Evolutionary conservation across 495 filamentous ascomycete genomes (phyloP).

Genomic region (Daldinia decipiens): DNA sequence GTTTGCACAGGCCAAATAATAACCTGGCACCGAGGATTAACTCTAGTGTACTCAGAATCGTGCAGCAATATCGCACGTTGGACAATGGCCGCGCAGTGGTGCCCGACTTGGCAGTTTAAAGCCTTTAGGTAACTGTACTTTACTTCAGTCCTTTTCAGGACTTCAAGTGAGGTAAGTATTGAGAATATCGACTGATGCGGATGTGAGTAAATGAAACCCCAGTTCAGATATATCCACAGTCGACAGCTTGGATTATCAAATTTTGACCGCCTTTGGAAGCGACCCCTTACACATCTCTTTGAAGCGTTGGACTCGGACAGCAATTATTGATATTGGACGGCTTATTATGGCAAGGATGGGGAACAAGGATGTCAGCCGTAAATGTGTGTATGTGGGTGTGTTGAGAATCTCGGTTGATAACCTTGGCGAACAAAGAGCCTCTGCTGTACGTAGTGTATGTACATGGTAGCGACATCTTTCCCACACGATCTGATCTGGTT

Average conservation of each 20-base stretch:
- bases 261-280: constrained; percentile 34
- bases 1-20: background rate
- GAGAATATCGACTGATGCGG: constrained; percentile 16
- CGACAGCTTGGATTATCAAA: constrained; percentile 15
- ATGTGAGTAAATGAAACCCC: constrained; percentile 27
- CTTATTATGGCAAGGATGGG: constrained; percentile 30
- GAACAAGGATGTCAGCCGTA: constrained; percentile 35
- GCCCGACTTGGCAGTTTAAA: constrained; percentile 12
- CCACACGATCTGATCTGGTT: constrained; percentile 33
- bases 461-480: constrained; percentile 24
- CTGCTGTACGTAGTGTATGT: constrained; percentile 10
- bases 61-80: background rate
- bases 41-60: background rate
- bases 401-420: constrained; percentile 45
- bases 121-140: constrained; percentile 13
- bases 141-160: background rate
- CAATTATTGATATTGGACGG: constrained; percentile 26
- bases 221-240: constrained; percentile 18
- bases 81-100: background rate
- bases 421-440: constrained; percentile 46
- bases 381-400: constrained; percentile 22
- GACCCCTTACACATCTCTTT: constrained; percentile 13
- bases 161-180: constrained; percentile 10
- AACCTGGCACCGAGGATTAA: too few relatives aligned
- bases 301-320: constrained; percentile 6